Base-by-base conservation (phyloP, 1,139 yeast species). In the Casaregolazyma suthepensis region DNA sequence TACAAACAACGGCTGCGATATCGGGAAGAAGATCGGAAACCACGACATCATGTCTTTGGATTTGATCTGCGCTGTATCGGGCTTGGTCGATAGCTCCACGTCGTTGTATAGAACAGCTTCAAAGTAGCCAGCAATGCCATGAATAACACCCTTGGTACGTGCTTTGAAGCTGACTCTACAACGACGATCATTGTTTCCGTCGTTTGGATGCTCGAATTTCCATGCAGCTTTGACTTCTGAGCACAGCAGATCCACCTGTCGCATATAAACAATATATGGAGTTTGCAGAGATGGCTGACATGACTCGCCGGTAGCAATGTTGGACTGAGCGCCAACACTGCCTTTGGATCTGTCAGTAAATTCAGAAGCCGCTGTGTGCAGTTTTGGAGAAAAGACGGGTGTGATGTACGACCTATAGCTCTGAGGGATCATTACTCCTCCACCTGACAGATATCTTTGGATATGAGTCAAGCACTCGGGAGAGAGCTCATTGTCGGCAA, bases 401-500 rank as follows among this genome's bases (percentile, higher is more conserved):
- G 85, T 82, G 12, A 87, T 64, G 56, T 73, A 80, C 13, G 85
- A 77, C 1, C 83, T 67, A 61, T 85, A 83, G 6, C 76, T 71
- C 49, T 76, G 71, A 1, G 98, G 98, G 35, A 90, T 88, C 71
- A 79, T 75, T 13, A 80, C 67, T 1, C 77, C 73, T 31, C 63
- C 59, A 5, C 54, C 60, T 19, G 65, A 60, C 23, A 72, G 61
- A 10, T 60, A 57, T 15, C 57, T 60, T 59, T 62, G 71, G 15
- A 66, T 66, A 2, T 70, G 69, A 51, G 71, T 74, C 20, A 78
- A 70, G 55, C 94, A 84, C 64, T 91, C 98, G 0, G 97, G 97
- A 13, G 88, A 77, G 15, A 87, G 74, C 65, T 91, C 98, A 67
- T 91, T 91, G 67, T 94, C 93, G 1, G 96, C 97, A 71, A 90